phyloP scores from a whole-genome alignment of 2,329 filamentous ascomycete genomes.

The Fusarium annulatum region DNA sequence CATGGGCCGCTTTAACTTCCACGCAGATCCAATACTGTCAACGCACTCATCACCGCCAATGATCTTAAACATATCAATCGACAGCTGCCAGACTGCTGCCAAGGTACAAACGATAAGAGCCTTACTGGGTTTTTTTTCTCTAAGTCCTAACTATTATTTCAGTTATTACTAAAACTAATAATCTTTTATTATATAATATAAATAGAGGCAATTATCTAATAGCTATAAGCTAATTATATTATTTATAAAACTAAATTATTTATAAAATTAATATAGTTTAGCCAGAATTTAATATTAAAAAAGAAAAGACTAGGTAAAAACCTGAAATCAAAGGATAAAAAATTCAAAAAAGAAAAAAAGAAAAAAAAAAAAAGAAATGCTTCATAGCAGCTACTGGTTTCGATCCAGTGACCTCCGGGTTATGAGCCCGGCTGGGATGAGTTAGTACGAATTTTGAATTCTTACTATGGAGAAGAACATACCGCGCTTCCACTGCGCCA shows the following conservation, averaged over 20 bases:
- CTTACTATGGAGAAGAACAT: background rate
- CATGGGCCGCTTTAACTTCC: background rate
- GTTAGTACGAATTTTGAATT: background rate
- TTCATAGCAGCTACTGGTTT: constrained; percentile 34
- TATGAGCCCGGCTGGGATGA: constrained; percentile 35
- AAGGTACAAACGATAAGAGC: no score
- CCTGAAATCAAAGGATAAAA: no score
- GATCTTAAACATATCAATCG: fast-evolving
- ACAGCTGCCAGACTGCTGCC: background rate
- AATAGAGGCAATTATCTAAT: fast-evolving
- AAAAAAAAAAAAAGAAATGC: background rate
- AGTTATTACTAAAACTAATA: no score
- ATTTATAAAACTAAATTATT: background rate
- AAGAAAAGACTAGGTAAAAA: no score
- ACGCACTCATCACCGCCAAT: fast-evolving
- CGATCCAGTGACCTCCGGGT: constrained; percentile 39
- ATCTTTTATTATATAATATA: fast-evolving
- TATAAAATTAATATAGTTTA: no score
- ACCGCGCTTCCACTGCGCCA: constrained; percentile 41
- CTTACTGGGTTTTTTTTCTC: fast-evolving
- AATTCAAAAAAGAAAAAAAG: no score
- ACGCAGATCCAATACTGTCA: fast-evolving
- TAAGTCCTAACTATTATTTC: fast-evolving
- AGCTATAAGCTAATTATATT: fast-evolving
- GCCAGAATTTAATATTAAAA: no score